Evolutionary conservation across 495 filamentous ascomycete genomes (phyloP).

Genomic region (Aspergillus egyptiacus): DNA sequence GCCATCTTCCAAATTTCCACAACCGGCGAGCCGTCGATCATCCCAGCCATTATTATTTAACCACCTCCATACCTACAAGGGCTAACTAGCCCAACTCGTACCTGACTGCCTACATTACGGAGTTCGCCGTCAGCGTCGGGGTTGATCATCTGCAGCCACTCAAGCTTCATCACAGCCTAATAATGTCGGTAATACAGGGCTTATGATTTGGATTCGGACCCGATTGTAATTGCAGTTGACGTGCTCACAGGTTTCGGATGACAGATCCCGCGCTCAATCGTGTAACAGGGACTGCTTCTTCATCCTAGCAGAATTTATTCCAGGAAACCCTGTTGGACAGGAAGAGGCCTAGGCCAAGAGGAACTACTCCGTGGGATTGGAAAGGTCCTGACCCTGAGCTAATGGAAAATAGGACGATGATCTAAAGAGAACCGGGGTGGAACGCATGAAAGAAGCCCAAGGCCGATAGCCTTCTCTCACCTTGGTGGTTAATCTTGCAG

Average conservation of each 20-base stretch:
- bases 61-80: background rate
- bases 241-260: conserved; percentile 23
- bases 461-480: background rate
- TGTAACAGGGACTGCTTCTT: conserved; percentile 27
- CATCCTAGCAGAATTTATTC: conserved; percentile 36
- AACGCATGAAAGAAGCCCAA: background rate
- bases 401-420: background rate
- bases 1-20: background rate
- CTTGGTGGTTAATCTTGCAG: background rate
- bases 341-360: conserved; percentile 13
- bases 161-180: background rate
- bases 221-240: conserved; percentile 10
- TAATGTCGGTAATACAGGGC: conserved; percentile 8
- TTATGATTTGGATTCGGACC: conserved; percentile 10
- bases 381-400: background rate
- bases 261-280: conserved; percentile 26
- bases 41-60: background rate
- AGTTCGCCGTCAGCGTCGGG: conserved; percentile 2
- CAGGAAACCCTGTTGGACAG: conserved; percentile 31
- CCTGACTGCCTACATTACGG: background rate
- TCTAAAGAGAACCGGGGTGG: background rate
- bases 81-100: background rate
- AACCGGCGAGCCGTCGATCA: conserved; percentile 10
- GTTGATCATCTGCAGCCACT: conserved; percentile 6
- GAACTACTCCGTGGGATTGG: background rate